Conservation (phyloP, 306 rosid species). For the Abrus precatorius region DNA sequence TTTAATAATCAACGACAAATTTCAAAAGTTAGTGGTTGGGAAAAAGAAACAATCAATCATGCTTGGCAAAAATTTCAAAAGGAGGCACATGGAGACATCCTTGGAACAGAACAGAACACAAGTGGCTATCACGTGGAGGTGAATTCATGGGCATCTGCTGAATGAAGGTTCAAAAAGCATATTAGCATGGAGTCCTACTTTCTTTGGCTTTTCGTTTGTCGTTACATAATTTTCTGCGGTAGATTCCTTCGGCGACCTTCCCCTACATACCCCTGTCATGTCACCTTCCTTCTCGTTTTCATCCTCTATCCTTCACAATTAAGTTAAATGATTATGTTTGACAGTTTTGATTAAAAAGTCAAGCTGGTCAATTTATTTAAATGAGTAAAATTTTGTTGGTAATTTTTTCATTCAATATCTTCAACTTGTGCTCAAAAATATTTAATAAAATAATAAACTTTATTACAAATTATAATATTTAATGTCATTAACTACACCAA, state of each 20-base stretch:
- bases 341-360: too few species aligned
- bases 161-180: neutral
- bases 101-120: neutral
- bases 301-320: conserved; percentile 14
- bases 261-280: neutral
- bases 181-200: neutral
- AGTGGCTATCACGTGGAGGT: conserved; percentile 6
- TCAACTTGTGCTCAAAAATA: too few species aligned
- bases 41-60: conserved; percentile 30
- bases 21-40: conserved; percentile 9
- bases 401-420: too few species aligned
- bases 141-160: conserved; percentile 8
- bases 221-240: neutral
- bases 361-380: too few species aligned
- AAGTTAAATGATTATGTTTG: too few species aligned
- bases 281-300: neutral
- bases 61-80: neutral
- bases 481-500: too few species aligned
- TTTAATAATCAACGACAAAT: neutral
- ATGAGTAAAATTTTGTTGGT: too few species aligned
- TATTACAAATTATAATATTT: too few species aligned
- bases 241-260: neutral
- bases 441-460: too few species aligned
- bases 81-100: conserved; percentile 29
- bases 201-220: conserved; percentile 26